phyloP scores from a whole-genome alignment of 2,329 filamentous ascomycete genomes.

The Didymella glomerata region DNA sequence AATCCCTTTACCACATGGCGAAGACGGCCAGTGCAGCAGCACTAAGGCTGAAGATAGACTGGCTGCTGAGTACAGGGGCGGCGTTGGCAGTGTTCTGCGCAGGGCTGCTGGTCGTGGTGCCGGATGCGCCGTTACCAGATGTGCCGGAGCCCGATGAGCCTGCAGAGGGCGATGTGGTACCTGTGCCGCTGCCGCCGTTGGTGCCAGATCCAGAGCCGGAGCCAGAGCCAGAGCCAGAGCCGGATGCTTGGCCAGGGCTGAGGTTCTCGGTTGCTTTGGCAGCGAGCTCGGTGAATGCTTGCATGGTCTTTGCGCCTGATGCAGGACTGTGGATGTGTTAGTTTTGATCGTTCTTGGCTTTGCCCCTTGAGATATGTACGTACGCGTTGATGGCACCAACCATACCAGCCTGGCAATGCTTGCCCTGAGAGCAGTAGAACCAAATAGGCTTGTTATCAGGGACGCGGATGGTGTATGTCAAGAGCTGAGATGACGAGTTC shows the following conservation, averaged over 20 bases:
- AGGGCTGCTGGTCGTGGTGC: slow-evolving; percentile 24
- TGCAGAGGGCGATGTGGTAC: slow-evolving; percentile 23
- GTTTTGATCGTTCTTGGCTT: neutral
- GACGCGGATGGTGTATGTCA: slow-evolving; percentile 76
- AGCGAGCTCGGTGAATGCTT: slow-evolving; percentile 49
- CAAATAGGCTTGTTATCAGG: slow-evolving; percentile 76
- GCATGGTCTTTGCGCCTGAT: slow-evolving; percentile 49
- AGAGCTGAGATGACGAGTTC: slow-evolving; percentile 53
- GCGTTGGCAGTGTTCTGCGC: slow-evolving; percentile 40
- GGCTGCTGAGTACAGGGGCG: slow-evolving; percentile 33
- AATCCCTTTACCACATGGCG: slow-evolving; percentile 35
- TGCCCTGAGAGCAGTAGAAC: slow-evolving; percentile 78
- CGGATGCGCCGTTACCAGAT: slow-evolving; percentile 20
- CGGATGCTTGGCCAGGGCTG: slow-evolving; percentile 48
- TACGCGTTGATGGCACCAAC: slow-evolving; percentile 80
- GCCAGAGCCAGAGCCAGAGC: slow-evolving; percentile 35
- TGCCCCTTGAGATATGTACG: slow-evolving; percentile 42
- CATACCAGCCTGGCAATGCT: slow-evolving; percentile 80
- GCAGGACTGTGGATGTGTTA: slow-evolving; percentile 38
- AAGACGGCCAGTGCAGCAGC: slow-evolving; percentile 38
- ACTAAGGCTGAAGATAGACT: slow-evolving; percentile 40
- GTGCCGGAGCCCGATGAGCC: slow-evolving; percentile 21
- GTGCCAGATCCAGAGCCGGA: slow-evolving; percentile 35
- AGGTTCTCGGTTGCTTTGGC: slow-evolving; percentile 53
- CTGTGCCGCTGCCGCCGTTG: slow-evolving; percentile 9